phyloP scores from a whole-genome alignment of 495 filamentous ascomycete genomes.

The Rostrohypoxylon terebratum region DNA sequence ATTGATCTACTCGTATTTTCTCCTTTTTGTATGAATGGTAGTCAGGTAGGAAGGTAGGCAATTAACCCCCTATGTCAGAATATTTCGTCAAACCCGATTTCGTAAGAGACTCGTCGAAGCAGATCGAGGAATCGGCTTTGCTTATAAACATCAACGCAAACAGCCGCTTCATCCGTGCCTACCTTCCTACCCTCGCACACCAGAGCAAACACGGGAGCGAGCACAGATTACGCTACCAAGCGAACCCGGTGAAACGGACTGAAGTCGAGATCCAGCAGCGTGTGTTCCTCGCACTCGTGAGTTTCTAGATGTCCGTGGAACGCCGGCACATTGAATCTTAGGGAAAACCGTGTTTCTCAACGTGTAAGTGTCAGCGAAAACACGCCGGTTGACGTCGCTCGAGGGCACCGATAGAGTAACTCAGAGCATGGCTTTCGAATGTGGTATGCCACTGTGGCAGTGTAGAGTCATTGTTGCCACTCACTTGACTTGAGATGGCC shows the following conservation, averaged over 20 bases:
- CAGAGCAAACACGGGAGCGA: conserved; percentile 8
- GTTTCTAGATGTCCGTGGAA: neutral
- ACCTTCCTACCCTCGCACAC: neutral
- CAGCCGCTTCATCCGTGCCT: neutral
- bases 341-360: conserved; percentile 1
- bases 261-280: conserved; percentile 20
- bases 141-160: conserved; percentile 2
- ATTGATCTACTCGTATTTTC: neutral
- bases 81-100: neutral
- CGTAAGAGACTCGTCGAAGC: neutral
- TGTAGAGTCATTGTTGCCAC: neutral
- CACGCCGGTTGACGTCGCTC: neutral
- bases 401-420: neutral
- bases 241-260: conserved; percentile 21
- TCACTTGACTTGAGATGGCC: neutral
- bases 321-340: neutral
- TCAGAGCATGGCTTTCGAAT: conserved; percentile 8
- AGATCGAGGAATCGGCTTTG: neutral
- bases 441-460: neutral
- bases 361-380: neutral
- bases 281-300: neutral
- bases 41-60: no score
- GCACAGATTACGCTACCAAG: conserved; percentile 25
- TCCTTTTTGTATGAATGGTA: neutral
- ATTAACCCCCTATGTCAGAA: neutral